These are phyloP conservation scores for Oryza coarctata DNA, from an alignment of 176 grass and related monocot genomes.

Conservation along the genomic window DNA sequence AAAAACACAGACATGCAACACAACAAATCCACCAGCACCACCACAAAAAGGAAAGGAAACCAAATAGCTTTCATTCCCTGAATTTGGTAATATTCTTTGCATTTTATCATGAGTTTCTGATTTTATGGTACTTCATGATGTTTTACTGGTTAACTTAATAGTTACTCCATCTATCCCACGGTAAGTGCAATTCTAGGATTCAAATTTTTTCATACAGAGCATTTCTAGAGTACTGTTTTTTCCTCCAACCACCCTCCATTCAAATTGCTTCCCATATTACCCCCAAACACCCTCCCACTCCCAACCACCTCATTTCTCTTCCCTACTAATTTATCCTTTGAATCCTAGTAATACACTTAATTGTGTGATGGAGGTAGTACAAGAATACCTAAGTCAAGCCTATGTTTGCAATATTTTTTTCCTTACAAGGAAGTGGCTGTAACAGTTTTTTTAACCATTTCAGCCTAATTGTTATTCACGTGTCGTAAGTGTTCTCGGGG, in stretches of 20 bases:
- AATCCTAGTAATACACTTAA: too few species aligned
- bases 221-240: too few species aligned
- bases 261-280: too few species aligned
- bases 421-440: conserved; percentile 25
- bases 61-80: background rate
- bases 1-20: background rate
- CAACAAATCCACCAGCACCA: background rate
- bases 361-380: too few species aligned
- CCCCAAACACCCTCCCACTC: too few species aligned
- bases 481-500: conserved; percentile 80
- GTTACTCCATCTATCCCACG: too few species aligned
- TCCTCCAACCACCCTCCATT: too few species aligned
- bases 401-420: conserved; percentile 21
- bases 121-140: conserved; percentile 1
- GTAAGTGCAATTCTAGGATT: too few species aligned
- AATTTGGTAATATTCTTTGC: conserved; percentile 13
- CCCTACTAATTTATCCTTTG: too few species aligned
- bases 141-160: background rate
- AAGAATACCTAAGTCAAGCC: conserved; percentile 10
- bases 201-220: too few species aligned
- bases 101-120: conserved; percentile 15
- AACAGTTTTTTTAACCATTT: conserved; percentile 24
- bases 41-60: background rate
- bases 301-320: too few species aligned
- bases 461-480: conserved; percentile 99